phyloP scores from a whole-genome alignment of 2,329 filamentous ascomycete species.

The Proliferodiscus dingleyae region DNA sequence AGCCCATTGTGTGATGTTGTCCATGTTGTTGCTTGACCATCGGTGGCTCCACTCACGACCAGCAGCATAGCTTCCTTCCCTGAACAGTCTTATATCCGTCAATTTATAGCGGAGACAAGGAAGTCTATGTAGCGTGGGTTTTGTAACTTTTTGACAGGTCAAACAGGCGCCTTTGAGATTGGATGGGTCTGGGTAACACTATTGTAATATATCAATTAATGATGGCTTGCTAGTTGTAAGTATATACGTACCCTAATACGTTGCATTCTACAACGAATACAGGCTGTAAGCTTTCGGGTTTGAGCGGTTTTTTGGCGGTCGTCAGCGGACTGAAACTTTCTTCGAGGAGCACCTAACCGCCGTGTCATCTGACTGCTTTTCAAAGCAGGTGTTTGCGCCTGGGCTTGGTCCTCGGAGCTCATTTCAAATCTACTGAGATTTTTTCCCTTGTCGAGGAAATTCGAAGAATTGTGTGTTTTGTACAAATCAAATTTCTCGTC shows the following conservation, averaged over 20 bases:
- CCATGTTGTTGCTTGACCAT: conserved; percentile 51
- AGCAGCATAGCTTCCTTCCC: conserved; percentile 49
- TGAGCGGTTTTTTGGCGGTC: conserved; percentile 50
- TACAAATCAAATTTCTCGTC: too few species aligned
- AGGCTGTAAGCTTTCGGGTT: conserved; percentile 54
- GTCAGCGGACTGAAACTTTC: conserved; percentile 50
- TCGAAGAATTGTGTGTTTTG: too few species aligned
- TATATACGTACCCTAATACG: conserved; percentile 50
- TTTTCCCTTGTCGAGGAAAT: too few species aligned
- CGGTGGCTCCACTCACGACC: conserved; percentile 55
- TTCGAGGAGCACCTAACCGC: too few species aligned
- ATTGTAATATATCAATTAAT: not conserved
- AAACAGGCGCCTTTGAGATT: conserved; percentile 46
- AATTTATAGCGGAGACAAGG: conserved; percentile 59
- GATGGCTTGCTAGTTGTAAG: not conserved
- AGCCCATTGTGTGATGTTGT: conserved; percentile 53
- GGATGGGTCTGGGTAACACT: conserved; percentile 50
- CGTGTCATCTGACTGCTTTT: too few species aligned
- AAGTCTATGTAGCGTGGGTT: conserved; percentile 47
- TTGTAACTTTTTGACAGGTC: conserved; percentile 44
- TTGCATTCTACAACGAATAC: conserved; percentile 58
- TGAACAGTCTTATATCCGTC: conserved; percentile 53
- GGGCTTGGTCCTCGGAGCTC: too few species aligned
- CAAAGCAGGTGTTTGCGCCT: too few species aligned
- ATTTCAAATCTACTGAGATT: too few species aligned